These are phyloP conservation scores for Fallopia convolvulus DNA, from an alignment of 148 eudicot genomes.

Conservation along the genomic window DNA sequence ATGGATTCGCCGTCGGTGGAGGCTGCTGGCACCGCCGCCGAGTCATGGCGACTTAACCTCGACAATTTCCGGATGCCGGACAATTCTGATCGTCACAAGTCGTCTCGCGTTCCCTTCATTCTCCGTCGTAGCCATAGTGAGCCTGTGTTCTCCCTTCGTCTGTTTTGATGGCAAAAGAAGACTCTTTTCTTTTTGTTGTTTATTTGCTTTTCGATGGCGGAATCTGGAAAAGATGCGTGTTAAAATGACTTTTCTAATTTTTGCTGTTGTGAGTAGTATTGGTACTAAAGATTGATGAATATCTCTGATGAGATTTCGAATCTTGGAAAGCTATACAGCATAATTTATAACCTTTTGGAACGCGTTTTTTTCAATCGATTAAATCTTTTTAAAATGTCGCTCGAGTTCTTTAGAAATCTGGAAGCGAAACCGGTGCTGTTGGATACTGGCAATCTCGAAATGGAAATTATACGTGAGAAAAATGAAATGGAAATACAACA, in stretches of 20 bases:
- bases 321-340: not conserved
- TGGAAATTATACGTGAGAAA: not conserved
- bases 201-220: not conserved
- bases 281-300: not conserved
- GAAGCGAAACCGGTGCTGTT: not conserved
- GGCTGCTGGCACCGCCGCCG: not conserved
- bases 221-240: not conserved
- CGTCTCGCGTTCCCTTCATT: slow-evolving; percentile 4
- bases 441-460: not conserved
- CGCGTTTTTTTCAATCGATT: not conserved
- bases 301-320: not conserved
- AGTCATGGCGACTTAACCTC: slow-evolving; percentile 9
- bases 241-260: not conserved
- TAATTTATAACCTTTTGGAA: not conserved
- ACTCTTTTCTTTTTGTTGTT: not conserved
- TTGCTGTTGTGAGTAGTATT: not conserved
- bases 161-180: not conserved
- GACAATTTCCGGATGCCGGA: slow-evolving; percentile 16
- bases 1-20: not conserved
- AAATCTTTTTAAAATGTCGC: not conserved
- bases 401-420: not conserved
- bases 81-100: not conserved
- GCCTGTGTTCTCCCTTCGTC: not conserved
- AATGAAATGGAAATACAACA: not conserved
- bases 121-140: slow-evolving; percentile 11